Percentiles rank a stretch among this genome's conserved stretches.
Evolutionary conservation across 2,329 filamentous ascomycete genomes (phyloP).

Genomic region (Trichoderma sp.): DNA sequence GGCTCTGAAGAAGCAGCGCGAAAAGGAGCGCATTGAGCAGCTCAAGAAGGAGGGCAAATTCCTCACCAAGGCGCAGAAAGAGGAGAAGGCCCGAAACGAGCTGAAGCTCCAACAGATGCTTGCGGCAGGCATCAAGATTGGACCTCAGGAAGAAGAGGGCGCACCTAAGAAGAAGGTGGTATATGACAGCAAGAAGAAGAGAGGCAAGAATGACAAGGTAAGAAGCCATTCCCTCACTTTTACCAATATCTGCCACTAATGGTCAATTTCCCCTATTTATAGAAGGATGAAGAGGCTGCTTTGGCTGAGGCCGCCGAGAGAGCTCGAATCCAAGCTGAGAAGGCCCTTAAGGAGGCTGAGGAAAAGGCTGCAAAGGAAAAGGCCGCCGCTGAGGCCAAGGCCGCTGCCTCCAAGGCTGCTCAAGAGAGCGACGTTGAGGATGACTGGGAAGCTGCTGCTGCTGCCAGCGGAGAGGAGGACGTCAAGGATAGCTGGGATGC

Average conservation of each 20-base stretch:
- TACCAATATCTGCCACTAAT: neutral
- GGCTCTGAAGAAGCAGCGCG: constrained; percentile 77
- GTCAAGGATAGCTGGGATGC: constrained; percentile 97
- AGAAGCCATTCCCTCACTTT: neutral
- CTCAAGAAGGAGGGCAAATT: constrained; percentile 86
- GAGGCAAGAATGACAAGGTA: constrained; percentile 59
- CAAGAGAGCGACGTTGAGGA: constrained; percentile 65
- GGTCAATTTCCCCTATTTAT: neutral
- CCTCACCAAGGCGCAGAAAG: constrained; percentile 80
- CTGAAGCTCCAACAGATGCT: constrained; percentile 83
- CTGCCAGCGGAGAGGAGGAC: constrained; percentile 62
- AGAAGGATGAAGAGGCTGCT: constrained; percentile 74
- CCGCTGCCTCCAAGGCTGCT: constrained; percentile 54
- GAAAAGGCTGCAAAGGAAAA: constrained; percentile 58
- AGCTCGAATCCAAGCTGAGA: constrained; percentile 66
- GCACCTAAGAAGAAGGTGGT: constrained; percentile 74
- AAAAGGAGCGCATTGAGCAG: constrained; percentile 83
- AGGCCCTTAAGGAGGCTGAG: constrained; percentile 59
- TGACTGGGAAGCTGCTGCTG: constrained; percentile 85
- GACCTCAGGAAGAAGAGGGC: constrained; percentile 50
- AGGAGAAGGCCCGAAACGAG: constrained; percentile 76
- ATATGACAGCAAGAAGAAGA: constrained; percentile 80
- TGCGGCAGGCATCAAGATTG: constrained; percentile 71
- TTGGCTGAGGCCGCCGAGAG: constrained; percentile 77
- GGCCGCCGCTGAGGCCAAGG: constrained; percentile 56